Percentiles rank a stretch among this genome's conserved stretches.
Conservation (phyloP, 768 basidiomycete genomes). For the Pulveroboletus sp. region DNA sequence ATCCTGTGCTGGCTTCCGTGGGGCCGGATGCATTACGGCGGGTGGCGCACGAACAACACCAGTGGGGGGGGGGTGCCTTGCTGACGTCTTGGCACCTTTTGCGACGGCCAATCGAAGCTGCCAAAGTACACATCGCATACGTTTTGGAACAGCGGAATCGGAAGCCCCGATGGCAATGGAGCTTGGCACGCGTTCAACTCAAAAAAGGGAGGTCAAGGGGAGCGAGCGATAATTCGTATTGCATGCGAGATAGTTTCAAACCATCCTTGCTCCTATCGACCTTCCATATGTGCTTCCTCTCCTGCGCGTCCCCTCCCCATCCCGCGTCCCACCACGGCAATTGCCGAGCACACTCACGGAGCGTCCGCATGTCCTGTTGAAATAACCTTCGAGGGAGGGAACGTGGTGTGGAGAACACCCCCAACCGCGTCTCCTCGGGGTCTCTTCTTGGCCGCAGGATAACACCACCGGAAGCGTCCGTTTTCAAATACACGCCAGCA, state of each 20-base stretch:
- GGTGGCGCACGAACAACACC: conserved; percentile 8
- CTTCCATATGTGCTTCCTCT: no score
- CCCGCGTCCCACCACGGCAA: conserved; percentile 12
- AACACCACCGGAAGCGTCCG: conserved; percentile 15
- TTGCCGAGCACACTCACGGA: conserved; percentile 16
- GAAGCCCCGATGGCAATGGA: conserved; percentile 27
- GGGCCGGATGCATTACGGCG: conserved; percentile 6
- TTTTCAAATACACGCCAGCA: conserved; percentile 18
- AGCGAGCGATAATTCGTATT: conserved; percentile 7
- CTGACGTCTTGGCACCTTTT: conserved; percentile 10
- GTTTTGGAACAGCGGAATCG: conserved; percentile 23
- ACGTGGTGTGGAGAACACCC: conserved; percentile 29
- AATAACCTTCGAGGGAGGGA: conserved; percentile 30
- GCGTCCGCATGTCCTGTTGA: conserved; percentile 9
- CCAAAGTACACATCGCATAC: conserved; percentile 6
- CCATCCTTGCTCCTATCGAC: background rate
- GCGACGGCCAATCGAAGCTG: conserved; percentile 23
- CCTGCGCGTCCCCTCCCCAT: no score
- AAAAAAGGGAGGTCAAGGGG: conserved; percentile 17
- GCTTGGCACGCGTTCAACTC: conserved; percentile 19
- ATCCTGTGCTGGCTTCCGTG: conserved; percentile 9
- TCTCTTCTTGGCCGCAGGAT: conserved; percentile 14
- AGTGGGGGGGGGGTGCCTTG: background rate
- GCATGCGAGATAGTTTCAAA: conserved; percentile 13
- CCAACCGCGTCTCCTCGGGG: conserved; percentile 1